Conservation (phyloP, 106 monocot species). For the Apostasia shenzhenica region DNA sequence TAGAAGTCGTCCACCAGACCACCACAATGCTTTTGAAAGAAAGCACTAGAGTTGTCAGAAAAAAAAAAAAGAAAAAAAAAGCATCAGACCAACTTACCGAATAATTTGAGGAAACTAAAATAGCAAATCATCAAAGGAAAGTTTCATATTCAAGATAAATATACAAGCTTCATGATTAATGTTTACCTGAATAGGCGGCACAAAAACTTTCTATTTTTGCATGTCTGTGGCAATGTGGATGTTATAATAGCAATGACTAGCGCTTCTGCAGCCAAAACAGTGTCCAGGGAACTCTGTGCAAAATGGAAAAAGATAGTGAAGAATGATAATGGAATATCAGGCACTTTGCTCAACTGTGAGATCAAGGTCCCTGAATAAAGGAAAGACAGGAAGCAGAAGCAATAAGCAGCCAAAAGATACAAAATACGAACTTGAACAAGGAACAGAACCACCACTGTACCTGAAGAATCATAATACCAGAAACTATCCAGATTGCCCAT, state of each 20-base stretch:
- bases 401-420: not conserved
- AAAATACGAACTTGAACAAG: not conserved
- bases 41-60: not conserved
- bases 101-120: not conserved
- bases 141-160: not conserved
- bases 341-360: not conserved
- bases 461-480: conserved; percentile 69
- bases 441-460: conserved; percentile 14
- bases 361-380: not conserved
- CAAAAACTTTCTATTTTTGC: conserved; percentile 23
- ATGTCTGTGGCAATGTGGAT: conserved; percentile 18
- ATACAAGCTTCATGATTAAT: not conserved
- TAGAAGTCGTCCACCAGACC: too few species aligned
- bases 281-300: conserved; percentile 65
- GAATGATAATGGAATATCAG: not conserved
- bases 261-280: conserved; percentile 34
- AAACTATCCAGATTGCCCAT: conserved; percentile 62
- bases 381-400: not conserved
- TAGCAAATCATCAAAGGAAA: not conserved
- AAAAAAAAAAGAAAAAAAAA: not conserved
- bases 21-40: not conserved
- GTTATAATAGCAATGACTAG: conserved; percentile 35
- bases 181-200: conserved; percentile 36
- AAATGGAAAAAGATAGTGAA: not conserved
- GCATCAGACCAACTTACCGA: too few species aligned